Evolutionary conservation across 352 stramenopile genomes (phyloP).

Genomic region (Thalassiosira livingstoniorum): DNA sequence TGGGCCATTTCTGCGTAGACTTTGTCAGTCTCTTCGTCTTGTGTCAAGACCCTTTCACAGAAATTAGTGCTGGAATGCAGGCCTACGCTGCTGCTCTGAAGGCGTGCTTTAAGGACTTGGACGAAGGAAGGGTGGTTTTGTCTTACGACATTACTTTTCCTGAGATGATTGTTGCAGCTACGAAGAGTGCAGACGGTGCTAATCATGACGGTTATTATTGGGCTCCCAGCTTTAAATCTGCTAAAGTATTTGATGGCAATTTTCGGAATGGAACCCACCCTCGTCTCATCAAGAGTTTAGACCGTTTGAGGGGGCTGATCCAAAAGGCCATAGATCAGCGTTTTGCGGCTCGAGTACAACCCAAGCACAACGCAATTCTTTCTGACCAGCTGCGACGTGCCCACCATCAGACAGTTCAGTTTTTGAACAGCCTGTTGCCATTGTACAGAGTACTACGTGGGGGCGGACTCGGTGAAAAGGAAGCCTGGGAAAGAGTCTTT

Average conservation of each 20-base stretch:
- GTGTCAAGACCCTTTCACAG: background rate
- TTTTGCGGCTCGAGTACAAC: background rate
- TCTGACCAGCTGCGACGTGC: background rate
- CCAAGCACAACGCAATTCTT: background rate
- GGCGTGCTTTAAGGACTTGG: background rate
- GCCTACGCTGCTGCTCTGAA: background rate
- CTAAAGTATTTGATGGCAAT: background rate
- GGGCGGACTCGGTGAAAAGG: background rate
- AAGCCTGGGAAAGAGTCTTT: background rate
- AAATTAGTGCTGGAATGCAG: background rate
- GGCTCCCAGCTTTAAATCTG: background rate
- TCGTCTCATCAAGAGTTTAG: background rate
- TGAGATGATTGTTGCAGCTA: background rate
- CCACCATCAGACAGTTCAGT: background rate
- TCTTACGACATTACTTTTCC: background rate
- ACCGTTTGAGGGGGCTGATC: background rate
- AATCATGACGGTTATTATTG: background rate
- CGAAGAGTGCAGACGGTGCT: background rate
- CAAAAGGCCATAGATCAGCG: background rate
- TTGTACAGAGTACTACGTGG: background rate
- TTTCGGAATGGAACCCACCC: background rate
- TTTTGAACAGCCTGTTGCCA: background rate
- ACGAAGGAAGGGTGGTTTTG: background rate
- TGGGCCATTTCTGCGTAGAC: background rate
- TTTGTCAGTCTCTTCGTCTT: background rate